Evolutionary conservation across 2,329 filamentous ascomycete species (phyloP), one percentile per base, ranked within the genome.

Genomic region (Ceratocystis harringtonii): DNA sequence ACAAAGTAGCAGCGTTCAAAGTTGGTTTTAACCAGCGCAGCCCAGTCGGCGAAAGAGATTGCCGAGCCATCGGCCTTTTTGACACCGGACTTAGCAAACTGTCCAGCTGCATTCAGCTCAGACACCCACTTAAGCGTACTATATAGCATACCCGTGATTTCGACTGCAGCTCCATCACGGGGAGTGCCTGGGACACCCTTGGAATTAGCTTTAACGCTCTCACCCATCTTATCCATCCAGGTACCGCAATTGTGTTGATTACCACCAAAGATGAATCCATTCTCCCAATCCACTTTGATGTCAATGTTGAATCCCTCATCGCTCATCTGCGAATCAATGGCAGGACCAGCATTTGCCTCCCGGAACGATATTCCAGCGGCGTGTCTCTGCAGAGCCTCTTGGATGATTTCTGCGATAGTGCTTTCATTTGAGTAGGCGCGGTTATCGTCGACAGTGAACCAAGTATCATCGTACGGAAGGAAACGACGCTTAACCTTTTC

Each of bases 181-280:
- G 94, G 94, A n/a, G 94, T 99, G 7, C 92, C 94, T 0, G 94
- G 95, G 22, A 96, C 80, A 62, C 94, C 95, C 77, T 96, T 97
- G 72, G 86, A 96, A 67, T 88, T 87, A 17, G 95, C 94, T 68
- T 86, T 89, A 69, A 89, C 85, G 68, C 91, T 96, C 75, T 99
- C 94, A n/a, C 94, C 94, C 94, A 99, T 99, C 81, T 99, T 99
- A 80, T 99, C 94, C 91, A 96, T 96, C 94, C 94, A 99, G 1
- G 94, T 99, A 63, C 94, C 94, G 71, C 95, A 99, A 75, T 99
- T 99, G 76, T 78, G 81, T 72, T 96, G 92, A 72, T 90, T 97
- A 43, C 95, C 94, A 65, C 95, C 94, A 72, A 95, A 96, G 66
- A 99, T 86, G 69, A 99, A 83, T 25, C 94, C 95, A 4, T 85